Base-by-base conservation (phyloP, 1,139 yeast genomes). In the Hyphopichia khmerensis region DNA sequence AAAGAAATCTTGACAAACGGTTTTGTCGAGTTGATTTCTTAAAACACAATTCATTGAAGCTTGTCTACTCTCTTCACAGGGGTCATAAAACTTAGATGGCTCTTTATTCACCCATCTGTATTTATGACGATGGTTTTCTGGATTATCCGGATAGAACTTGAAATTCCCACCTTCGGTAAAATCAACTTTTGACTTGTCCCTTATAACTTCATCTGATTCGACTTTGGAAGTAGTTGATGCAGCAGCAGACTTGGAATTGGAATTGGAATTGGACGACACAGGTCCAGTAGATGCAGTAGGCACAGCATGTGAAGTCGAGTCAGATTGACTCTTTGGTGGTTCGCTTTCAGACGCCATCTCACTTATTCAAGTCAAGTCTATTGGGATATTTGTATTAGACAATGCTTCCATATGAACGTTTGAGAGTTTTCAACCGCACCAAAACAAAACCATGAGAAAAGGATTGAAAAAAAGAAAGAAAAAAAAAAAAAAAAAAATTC, bases 31-130 rank as follows among this genome's bases (percentile, higher is more conserved):
- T 55, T 84, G 91, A 56, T 86, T 79, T 56, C 89, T 79, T 47
- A 84, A 64, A 59, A 93, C 70, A 55, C 99, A 93, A 50, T 79
- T 80, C 53, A 90, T 70, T 30, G 96, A 87, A 77, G 95, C 93
- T 59, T 82, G 84, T 18, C 96, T 76, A 36, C 95, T 85, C 57
- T 89, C 91, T 43, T 84, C 87, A 63, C 99, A 93, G 0, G 99
- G 98, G 58, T 93, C 97, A 57, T 86, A 91, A 61, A 77, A 93
- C 60, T 85, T 82, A 6, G 96, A 84, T 2, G 96, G 87, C 35
- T 80, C 90, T 55, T 91, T 90, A 60, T 72, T 66, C 4, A 77
- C 63, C 71, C 84, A 84, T 44, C 77, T 68, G 49, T 79, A 78
- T 53, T 81, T 79, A 57, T 82, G 88, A 26, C 77, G 65, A 46